A percentile compares a stretch with the other conserved stretches of the same genome.
These are phyloP conservation scores for Colletotrichum sp. DNA, from an alignment of 2,329 filamentous ascomycete genomes.

Conservation along the genomic window DNA sequence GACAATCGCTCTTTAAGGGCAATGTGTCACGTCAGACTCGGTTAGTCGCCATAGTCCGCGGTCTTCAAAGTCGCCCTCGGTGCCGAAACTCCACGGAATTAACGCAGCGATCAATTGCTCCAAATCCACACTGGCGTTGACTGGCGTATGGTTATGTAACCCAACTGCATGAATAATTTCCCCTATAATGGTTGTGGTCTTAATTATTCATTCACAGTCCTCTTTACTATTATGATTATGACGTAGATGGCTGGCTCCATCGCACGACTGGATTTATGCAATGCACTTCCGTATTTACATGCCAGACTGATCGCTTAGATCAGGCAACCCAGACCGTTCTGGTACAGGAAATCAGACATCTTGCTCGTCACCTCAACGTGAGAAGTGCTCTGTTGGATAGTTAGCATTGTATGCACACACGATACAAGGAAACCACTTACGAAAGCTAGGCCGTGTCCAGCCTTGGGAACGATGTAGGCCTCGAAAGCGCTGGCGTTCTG, in stretches of 20 bases:
- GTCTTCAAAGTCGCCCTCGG: not conserved
- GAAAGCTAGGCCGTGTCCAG: constrained; percentile 58
- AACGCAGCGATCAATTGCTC: not conserved
- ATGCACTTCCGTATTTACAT: not conserved
- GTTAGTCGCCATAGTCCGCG: not conserved
- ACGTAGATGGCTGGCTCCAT: not conserved
- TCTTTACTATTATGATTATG: not conserved
- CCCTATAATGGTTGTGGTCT: fast-evolving
- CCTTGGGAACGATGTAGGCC: constrained; percentile 56
- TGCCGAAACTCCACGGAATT: not conserved
- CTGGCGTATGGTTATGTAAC: not conserved
- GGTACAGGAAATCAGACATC: constrained; percentile 42
- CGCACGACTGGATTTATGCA: not conserved
- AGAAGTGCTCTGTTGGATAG: constrained; percentile 30
- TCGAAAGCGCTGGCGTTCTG: constrained; percentile 52
- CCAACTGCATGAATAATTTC: not conserved
- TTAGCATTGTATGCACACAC: not conserved
- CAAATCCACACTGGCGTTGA: not conserved
- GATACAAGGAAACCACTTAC: constrained; percentile 20
- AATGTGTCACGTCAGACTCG: not conserved
- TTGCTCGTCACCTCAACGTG: constrained; percentile 34
- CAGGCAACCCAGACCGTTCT: constrained; percentile 18
- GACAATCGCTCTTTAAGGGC: not conserved
- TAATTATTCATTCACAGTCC: not conserved
- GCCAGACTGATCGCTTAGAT: not conserved